phyloP scores from a whole-genome alignment of 495 filamentous ascomycete species.

The Wilcoxina mikolae region DNA sequence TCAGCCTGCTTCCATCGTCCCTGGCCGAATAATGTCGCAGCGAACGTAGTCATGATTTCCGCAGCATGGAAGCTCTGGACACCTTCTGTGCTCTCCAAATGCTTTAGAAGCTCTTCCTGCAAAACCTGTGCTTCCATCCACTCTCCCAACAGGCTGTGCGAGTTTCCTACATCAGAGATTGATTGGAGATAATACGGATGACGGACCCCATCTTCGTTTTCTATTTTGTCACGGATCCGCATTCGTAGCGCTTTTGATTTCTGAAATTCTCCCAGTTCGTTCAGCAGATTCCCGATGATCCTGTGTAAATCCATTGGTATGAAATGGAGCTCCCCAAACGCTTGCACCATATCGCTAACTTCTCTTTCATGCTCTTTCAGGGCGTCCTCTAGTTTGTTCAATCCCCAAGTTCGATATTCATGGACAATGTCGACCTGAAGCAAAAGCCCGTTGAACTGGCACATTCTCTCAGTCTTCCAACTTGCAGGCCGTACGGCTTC shows the following conservation, averaged over 20 bases:
- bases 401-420: neutral
- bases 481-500: neutral
- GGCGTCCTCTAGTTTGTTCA: neutral
- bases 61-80: neutral
- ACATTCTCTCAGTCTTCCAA: neutral
- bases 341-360: neutral
- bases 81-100: neutral
- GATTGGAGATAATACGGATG: neutral
- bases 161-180: neutral
- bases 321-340: neutral
- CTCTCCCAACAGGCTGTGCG: neutral
- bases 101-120: neutral
- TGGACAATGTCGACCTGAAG: neutral
- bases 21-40: neutral
- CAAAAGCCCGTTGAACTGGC: neutral
- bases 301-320: neutral
- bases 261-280: neutral
- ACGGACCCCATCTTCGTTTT: neutral
- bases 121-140: neutral
- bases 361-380: neutral
- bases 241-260: neutral
- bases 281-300: neutral
- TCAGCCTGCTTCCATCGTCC: neutral
- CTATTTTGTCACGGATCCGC: neutral
- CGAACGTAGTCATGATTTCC: conserved; percentile 1